Evolutionary conservation across 768 basidiomycete genomes (phyloP).

Genomic region (Inosperma sp.): DNA sequence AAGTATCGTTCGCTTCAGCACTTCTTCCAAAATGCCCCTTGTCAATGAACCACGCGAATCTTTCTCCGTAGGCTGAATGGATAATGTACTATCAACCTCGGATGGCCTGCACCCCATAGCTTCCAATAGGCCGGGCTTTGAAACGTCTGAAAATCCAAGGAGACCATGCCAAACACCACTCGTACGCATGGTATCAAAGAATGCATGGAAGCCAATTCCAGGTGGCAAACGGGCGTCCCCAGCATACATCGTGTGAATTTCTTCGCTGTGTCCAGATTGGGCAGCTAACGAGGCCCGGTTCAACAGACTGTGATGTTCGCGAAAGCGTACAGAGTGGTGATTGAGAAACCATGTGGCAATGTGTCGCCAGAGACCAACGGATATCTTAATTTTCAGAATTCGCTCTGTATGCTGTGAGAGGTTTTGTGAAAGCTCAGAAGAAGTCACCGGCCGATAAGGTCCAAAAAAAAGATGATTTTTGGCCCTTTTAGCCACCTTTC

Average conservation of each 20-base stretch:
- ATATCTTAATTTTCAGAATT: neutral
- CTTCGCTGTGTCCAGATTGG: conserved; percentile 6
- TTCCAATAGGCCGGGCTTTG: neutral
- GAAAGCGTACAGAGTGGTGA: conserved; percentile 2
- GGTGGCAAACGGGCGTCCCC: conserved; percentile 2
- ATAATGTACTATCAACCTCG: neutral
- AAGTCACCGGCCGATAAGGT: conserved; percentile 4
- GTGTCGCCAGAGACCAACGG: conserved; percentile 1
- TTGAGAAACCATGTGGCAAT: conserved; percentile 1
- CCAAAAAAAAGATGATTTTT: conserved; percentile 2
- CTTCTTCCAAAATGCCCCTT: no score
- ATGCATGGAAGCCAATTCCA: neutral
- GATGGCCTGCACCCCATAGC: conserved; percentile 1
- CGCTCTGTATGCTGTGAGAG: neutral
- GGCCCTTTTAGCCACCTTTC: neutral
- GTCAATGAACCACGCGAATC: no score
- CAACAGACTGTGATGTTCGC: neutral
- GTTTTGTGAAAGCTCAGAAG: neutral
- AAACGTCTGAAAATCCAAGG: neutral
- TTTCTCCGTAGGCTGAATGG: neutral
- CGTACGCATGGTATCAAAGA: conserved; percentile 5
- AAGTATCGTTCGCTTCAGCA: neutral
- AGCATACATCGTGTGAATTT: neutral
- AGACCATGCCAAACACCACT: conserved; percentile 5
- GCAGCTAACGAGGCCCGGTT: neutral